Percentiles rank a stretch among this genome's conserved stretches.
These are phyloP conservation scores for Diversispora eburnea DNA, from an alignment of 192 early-diverging fungal genomes.

Conservation along the genomic window DNA sequence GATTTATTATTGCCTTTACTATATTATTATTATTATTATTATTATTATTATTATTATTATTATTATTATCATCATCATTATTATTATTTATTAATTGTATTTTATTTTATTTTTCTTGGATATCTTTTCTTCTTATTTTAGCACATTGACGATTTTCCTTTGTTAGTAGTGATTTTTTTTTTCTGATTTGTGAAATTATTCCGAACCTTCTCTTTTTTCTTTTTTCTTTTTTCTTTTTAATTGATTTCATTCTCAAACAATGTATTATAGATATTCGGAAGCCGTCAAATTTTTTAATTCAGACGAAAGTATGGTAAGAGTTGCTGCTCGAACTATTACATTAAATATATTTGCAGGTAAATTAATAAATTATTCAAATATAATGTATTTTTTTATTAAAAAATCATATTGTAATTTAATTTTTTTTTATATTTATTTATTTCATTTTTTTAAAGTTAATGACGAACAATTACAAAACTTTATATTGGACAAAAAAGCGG, in stretches of 20 bases:
- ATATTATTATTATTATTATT: too few relatives aligned
- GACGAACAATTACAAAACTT: slow-evolving; percentile 41
- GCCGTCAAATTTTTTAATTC: slow-evolving; percentile 64
- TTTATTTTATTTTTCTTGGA: too few relatives aligned
- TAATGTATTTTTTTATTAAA: not conserved
- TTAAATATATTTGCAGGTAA: slow-evolving; percentile 54
- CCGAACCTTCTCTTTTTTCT: not conserved
- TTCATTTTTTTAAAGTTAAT: slow-evolving; percentile 30
- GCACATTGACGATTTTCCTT: slow-evolving; percentile 40
- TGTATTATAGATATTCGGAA: slow-evolving; percentile 55
- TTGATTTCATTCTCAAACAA: not conserved
- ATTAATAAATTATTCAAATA: not conserved
- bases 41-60: too few relatives aligned
- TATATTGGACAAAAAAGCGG: slow-evolving; percentile 38
- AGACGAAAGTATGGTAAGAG: slow-evolving; percentile 68
- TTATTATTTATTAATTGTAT: too few relatives aligned
- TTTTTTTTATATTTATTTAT: too few relatives aligned
- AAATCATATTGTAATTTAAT: not conserved
- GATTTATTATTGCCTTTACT: too few relatives aligned
- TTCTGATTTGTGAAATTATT: slow-evolving; percentile 19
- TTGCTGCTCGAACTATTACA: slow-evolving; percentile 61
- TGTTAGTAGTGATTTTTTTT: slow-evolving; percentile 24
- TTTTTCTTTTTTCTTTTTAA: not conserved
- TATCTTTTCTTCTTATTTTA: slow-evolving; percentile 9
- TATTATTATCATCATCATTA: too few relatives aligned